These are phyloP conservation scores for Moesziomyces antarcticus DNA, from an alignment of 1,284 basidiomycete genomes.

Conservation along the genomic window DNA sequence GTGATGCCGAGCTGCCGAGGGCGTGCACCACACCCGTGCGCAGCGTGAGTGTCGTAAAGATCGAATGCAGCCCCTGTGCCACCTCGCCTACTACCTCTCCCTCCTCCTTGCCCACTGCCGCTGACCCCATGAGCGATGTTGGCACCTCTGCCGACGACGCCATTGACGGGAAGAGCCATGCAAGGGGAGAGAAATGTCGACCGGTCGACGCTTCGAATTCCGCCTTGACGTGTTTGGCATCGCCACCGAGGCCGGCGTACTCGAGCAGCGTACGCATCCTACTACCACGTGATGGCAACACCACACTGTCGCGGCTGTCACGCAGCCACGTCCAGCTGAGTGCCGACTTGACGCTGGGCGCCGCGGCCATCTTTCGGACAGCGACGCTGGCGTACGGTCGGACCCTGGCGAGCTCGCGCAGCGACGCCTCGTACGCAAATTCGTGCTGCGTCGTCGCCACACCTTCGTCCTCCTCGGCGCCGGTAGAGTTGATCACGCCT, in stretches of 20 bases:
- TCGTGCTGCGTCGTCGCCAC: slow-evolving; percentile 49
- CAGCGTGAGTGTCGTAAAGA: slow-evolving; percentile 31
- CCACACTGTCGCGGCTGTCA: slow-evolving; percentile 82
- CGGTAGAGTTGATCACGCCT: slow-evolving; percentile 28
- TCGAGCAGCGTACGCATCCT: slow-evolving; percentile 42
- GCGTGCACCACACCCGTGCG: slow-evolving; percentile 49
- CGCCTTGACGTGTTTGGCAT: slow-evolving; percentile 54
- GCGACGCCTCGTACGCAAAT: slow-evolving; percentile 57
- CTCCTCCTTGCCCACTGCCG: background rate
- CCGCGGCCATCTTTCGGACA: slow-evolving; percentile 22
- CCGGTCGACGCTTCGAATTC: slow-evolving; percentile 46
- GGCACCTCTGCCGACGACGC: background rate
- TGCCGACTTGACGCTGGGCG: slow-evolving; percentile 77
- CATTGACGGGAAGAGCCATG: slow-evolving; percentile 10
- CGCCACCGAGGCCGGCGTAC: slow-evolving; percentile 61
- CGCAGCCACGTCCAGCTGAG: slow-evolving; percentile 80
- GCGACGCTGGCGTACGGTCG: slow-evolving; percentile 52
- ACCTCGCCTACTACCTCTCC: background rate
- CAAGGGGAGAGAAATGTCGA: slow-evolving; percentile 19
- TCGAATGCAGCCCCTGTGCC: background rate
- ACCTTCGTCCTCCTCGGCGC: slow-evolving; percentile 39
- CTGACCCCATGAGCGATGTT: background rate
- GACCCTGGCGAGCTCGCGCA: slow-evolving; percentile 51
- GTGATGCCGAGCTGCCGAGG: slow-evolving; percentile 66
- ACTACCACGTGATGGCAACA: slow-evolving; percentile 70